Evolutionary conservation across 1,284 basidiomycete species (phyloP).

Genomic region (Malassezia vespertilionis): DNA sequence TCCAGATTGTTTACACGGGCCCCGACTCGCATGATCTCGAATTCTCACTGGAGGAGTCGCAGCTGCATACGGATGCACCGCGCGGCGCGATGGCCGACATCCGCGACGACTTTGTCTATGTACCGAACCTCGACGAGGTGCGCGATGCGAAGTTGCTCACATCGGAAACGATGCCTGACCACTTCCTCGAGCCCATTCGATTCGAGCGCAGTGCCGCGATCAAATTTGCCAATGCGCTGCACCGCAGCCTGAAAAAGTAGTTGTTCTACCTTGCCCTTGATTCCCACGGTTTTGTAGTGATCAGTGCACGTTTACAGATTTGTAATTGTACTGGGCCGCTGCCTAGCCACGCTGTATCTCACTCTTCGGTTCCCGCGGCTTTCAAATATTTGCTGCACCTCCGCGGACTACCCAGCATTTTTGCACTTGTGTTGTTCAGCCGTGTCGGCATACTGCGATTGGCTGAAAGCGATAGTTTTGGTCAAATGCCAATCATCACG

Average conservation of each 20-base stretch:
- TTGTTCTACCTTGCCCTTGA: not conserved
- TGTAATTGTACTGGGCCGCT: too few relatives aligned
- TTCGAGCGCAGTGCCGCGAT: conserved; percentile 21
- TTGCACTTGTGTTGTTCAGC: not conserved
- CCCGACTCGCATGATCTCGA: conserved; percentile 36
- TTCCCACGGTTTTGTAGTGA: too few relatives aligned
- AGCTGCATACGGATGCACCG: not conserved
- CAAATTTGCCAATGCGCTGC: conserved; percentile 21
- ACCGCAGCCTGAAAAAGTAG: conserved; percentile 18
- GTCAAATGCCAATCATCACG: too few relatives aligned
- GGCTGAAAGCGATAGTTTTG: too few relatives aligned
- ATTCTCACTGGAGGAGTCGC: conserved; percentile 34
- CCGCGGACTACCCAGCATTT: not conserved
- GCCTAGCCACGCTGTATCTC: too few relatives aligned
- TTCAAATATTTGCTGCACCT: not conserved
- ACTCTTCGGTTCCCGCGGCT: too few relatives aligned
- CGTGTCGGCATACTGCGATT: too few relatives aligned
- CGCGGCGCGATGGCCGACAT: not conserved
- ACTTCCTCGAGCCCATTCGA: conserved; percentile 21
- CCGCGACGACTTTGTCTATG: conserved; percentile 38
- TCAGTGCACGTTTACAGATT: too few relatives aligned
- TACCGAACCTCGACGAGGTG: conserved; percentile 36
- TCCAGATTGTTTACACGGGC: conserved; percentile 33
- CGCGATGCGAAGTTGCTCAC: conserved; percentile 24
- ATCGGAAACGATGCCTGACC: conserved; percentile 15